phyloP scores from a whole-genome alignment of 768 basidiomycete species.

The Exidia glandulosa region DNA sequence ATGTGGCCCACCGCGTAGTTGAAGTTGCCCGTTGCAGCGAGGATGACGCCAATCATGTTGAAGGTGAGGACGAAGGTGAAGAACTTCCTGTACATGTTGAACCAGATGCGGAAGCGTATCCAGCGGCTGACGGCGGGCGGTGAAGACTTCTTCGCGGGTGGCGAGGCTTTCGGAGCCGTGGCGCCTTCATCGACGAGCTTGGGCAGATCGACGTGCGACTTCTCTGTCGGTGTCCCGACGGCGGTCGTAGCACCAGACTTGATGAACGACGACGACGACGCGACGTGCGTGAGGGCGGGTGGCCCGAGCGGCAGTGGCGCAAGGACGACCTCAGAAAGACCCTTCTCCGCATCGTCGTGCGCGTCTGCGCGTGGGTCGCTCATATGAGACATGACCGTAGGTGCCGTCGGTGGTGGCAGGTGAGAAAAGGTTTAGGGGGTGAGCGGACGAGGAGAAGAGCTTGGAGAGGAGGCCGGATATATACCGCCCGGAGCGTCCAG shows the following conservation, averaged over 20 bases:
- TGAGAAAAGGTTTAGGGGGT: background rate
- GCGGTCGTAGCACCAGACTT: background rate
- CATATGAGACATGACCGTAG: background rate
- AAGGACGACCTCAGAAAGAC: background rate
- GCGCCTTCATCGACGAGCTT: background rate
- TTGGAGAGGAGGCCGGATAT: background rate
- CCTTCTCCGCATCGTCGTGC: conserved; percentile 2
- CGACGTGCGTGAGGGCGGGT: background rate
- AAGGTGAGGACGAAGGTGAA: conserved; percentile 19
- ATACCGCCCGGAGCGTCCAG: background rate
- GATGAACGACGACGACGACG: background rate
- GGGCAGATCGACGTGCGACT: background rate
- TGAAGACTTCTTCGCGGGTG: background rate
- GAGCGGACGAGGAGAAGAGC: background rate
- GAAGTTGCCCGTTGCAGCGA: conserved; percentile 23
- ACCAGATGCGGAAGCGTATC: conserved; percentile 4
- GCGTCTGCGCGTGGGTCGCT: background rate
- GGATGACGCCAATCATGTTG: conserved; percentile 21
- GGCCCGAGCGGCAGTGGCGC: background rate
- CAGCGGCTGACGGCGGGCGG: background rate
- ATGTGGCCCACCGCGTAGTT: conserved; percentile 25
- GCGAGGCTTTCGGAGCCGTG: background rate
- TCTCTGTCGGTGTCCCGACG: background rate
- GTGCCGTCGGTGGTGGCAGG: background rate
- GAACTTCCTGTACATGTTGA: conserved; percentile 8